phyloP scores from a whole-genome alignment of 306 rosid genomes.

The Begonia fuchsioides region DNA sequence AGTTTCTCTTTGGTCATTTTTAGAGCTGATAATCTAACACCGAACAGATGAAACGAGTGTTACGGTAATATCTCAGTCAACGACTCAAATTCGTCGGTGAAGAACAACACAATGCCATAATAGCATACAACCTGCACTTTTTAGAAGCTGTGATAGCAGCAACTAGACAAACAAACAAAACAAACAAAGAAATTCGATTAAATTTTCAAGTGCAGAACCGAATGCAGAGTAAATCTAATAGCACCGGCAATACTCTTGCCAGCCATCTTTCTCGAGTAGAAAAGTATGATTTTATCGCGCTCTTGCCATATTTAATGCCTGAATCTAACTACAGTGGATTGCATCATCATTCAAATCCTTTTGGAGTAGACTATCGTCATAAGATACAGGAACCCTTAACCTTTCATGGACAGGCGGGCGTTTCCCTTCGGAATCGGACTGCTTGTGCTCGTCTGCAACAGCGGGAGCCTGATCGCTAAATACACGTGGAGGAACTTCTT shows the following conservation, averaged over 20 bases:
- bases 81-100: constrained; percentile 23
- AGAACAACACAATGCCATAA: background rate
- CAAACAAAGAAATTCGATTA: background rate
- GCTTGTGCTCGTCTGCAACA: constrained; percentile 15
- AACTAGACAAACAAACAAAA: no score
- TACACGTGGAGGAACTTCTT: constrained; percentile 16
- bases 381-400: constrained; percentile 56
- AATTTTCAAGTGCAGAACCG: background rate
- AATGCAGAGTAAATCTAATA: background rate
- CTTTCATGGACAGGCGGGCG: constrained; percentile 2
- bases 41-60: no score
- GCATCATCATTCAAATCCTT: background rate
- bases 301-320: background rate
- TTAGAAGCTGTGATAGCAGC: background rate
- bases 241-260: background rate
- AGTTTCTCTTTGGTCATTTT: no score
- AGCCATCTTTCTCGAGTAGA: background rate
- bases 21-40: no score
- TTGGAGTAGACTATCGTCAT: constrained; percentile 54
- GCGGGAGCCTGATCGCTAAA: no score
- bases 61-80: no score
- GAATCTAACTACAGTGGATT: no score
- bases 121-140: background rate
- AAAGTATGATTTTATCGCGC: background rate
- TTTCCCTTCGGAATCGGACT: background rate